Evolutionary conservation across 768 basidiomycete species (phyloP).

Genomic region (Mrakia blollopis): DNA sequence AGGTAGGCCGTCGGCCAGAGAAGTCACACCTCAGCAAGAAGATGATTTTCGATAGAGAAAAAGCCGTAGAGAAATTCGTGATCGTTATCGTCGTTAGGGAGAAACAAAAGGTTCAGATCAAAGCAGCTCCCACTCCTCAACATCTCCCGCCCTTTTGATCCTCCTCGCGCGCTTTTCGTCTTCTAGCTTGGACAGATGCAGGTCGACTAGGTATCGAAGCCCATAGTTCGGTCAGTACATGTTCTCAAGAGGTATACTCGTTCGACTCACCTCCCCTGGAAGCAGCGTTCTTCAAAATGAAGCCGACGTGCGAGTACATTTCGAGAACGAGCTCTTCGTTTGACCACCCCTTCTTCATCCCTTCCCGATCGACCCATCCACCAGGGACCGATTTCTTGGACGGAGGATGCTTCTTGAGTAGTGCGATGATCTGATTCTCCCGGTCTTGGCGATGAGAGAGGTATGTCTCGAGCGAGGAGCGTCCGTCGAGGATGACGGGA

Average conservation of each 20-base stretch:
- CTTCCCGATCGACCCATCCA: neutral
- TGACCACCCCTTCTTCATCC: slow-evolving; percentile 18
- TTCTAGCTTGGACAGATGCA: too few species aligned
- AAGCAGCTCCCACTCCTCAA: neutral
- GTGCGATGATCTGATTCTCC: slow-evolving; percentile 67
- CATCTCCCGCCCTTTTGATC: neutral
- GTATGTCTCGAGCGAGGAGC: slow-evolving; percentile 61
- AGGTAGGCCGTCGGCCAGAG: too few species aligned
- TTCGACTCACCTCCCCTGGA: slow-evolving; percentile 32
- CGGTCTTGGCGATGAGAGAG: slow-evolving; percentile 74
- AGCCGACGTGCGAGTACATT: slow-evolving; percentile 24
- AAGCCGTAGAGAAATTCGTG: too few species aligned
- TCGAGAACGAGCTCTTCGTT: slow-evolving; percentile 13
- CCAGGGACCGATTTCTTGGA: neutral
- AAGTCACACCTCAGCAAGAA: too few species aligned
- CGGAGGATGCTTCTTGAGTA: neutral
- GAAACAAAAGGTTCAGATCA: neutral
- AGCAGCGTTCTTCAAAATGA: slow-evolving; percentile 23
- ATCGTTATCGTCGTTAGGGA: too few species aligned
- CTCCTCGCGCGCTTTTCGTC: slow-evolving; percentile 55
- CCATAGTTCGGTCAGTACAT: too few species aligned
- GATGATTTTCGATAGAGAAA: too few species aligned
- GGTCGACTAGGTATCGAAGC: too few species aligned
- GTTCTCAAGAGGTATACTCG: too few species aligned
- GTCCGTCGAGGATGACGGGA: slow-evolving; percentile 63